Percentiles rank a stretch among this genome's conserved stretches.
These are phyloP conservation scores for Hordeum pubiflorum DNA, from an alignment of 202 grass and related monocot species.

Conservation along the genomic window DNA sequence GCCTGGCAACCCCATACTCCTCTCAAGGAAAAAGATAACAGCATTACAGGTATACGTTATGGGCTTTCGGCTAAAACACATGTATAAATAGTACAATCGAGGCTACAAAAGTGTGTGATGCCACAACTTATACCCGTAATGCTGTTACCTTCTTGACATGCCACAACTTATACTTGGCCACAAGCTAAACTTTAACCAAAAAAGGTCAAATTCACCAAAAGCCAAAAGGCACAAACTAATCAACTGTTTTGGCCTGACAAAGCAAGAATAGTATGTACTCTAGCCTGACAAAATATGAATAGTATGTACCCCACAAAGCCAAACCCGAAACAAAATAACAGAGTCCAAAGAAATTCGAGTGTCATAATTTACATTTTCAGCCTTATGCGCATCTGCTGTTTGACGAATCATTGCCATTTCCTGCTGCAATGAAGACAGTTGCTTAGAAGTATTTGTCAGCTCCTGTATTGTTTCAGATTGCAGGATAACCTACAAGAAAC, in stretches of 20 bases:
- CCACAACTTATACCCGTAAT: background rate
- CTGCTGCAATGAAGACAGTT: slow-evolving; percentile 76
- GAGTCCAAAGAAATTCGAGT: background rate
- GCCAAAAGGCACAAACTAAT: background rate
- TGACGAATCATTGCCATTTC: slow-evolving; percentile 67
- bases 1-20: background rate
- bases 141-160: no score
- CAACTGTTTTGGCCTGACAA: background rate
- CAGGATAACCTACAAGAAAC: slow-evolving; percentile 80
- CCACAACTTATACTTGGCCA: background rate
- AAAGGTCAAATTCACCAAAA: background rate
- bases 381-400: slow-evolving; percentile 64
- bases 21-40: background rate
- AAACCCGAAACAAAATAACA: background rate
- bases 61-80: background rate
- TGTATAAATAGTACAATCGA: background rate
- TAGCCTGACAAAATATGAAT: background rate
- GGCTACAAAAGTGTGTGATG: background rate
- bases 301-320: background rate
- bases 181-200: background rate
- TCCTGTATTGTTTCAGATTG: slow-evolving; percentile 97
- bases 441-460: slow-evolving; percentile 89
- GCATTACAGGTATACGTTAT: background rate
- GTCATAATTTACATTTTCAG: slow-evolving; percentile 68
- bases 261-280: background rate